Evolutionary conservation across 2,329 filamentous ascomycete species (phyloP), one percentile per base, ranked within the genome.

Genomic region (Xylariaceae sp.): DNA sequence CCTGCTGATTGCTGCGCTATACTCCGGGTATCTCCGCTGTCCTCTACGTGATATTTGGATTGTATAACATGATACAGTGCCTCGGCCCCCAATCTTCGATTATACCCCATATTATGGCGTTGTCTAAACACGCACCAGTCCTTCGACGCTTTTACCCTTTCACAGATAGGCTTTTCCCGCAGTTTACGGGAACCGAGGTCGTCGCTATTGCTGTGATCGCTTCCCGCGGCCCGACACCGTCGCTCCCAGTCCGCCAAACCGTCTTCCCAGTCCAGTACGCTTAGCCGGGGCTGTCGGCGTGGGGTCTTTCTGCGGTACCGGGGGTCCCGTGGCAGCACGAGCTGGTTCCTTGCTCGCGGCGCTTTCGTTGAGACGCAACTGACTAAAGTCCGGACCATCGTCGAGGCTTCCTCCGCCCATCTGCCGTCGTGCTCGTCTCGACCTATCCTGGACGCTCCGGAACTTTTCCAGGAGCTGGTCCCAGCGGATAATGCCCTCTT

Each of bases 391-490:
- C 3, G 72, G 68, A 5, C 74, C 71, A 44, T 78, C 76, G 46
- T 82, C 78, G 32, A 75, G 63, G 15, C 77, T 73, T 5, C 77
- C 72, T 13, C 81, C 80, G 43, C 77, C 69, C 47, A 76, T 77
- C 49, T 81, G 71, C 55, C 84, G 76, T 65, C 90, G 86, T 12
- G 83, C 77, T 49, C 90, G 80, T 51, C 91, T 81, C 5, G 92
- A 88, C 56, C 84, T 85, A 62, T 99, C 94, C 67, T 99, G 94
- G 1, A 95, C 92, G 49, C 80, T 83, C 61, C 89, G 88, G 73
- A 99, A 99, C 67, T 96, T 96, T 60, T 99, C 94, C 5, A 99
- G 80, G 34, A 99, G 78, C 63, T 99, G 94, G 2, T 81, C 83
- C 94, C 94, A 99, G 51, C 88, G 86, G 63, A 99, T 95, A 32